Evolutionary conservation across 768 basidiomycete species (phyloP), one percentile per base, ranked within the genome.

Genomic region (Phylloporus rhodoxanthus): DNA sequence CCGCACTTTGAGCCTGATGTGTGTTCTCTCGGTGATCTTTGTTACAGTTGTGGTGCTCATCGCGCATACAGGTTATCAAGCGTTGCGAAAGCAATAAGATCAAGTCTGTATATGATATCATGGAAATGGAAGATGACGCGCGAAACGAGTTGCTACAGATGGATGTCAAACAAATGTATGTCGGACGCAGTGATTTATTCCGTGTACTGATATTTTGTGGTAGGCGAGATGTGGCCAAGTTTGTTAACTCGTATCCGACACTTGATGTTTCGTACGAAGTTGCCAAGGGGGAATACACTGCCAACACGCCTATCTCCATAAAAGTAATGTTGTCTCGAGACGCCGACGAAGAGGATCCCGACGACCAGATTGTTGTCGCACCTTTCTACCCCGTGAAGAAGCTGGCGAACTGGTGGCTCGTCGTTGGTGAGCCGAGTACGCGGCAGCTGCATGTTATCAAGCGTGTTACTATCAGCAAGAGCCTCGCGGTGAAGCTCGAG

Each of bases 211-310:
- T 26, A 21, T 28, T 28, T 32, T 56, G 13, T 10, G 47, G 10
- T 58, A 94, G 91, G 91, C 86, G 82, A 54, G 93, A 91, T 59
- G 93, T 98, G 21, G 96, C 96, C 2, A 84, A 79, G 37, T 95
- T 96, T 56, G 93, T 96, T 60, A 98, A 99, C 69, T 87, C 92
- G 1, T 98, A 96, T 63, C 95, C 95, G 0, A 94, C 91, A n/a
- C 75, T 98, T 33, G 96, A 99, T 52, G 91, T 98, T 37, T 74
- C 79, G 11, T 84, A 87, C 58, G 83, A 92, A 51, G 76, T 99
- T n/a, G 85, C 81, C 54, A 84, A 88, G 64, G 89, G 85, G 47
- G 86, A 90, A 9, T 87, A 93, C 65, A 87, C 85, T 0, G 89
- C 96, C 0, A 85, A 87, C 11, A 74, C 85, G 9, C 89, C 96